phyloP scores from a whole-genome alignment of 140 eudicot species.

The Ambrosia hybrid region DNA sequence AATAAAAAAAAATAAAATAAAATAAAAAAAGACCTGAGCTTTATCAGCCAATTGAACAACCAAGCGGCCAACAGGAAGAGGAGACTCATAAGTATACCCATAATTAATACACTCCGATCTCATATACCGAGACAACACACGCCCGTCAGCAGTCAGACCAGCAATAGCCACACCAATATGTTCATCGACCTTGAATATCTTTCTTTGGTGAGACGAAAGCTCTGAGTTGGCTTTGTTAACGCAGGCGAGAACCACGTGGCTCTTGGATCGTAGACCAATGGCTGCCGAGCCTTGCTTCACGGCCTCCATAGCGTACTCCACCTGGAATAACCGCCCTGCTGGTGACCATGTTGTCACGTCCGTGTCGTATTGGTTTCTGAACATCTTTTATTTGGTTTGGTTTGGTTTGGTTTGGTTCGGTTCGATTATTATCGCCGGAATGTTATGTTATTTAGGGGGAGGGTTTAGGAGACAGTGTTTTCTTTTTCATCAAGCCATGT shows the following conservation, averaged over 20 bases:
- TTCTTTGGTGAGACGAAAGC: constrained; percentile 93
- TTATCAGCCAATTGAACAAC: constrained; percentile 98
- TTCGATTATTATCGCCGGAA: constrained; percentile 5
- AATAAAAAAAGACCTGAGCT: constrained; percentile 66
- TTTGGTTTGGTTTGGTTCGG: not conserved
- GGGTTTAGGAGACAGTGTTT: no score
- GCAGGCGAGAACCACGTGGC: constrained; percentile 85
- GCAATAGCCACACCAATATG: constrained; percentile 98
- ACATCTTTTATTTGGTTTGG: constrained; percentile 39
- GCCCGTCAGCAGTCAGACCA: constrained; percentile 96
- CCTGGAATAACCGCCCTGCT: constrained; percentile 89
- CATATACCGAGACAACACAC: constrained; percentile 90
- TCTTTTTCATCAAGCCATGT: no score
- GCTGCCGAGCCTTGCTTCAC: constrained; percentile 99
- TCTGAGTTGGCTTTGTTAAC: constrained; percentile 93
- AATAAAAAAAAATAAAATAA: no score
- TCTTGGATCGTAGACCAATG: constrained; percentile 95
- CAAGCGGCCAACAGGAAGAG: constrained; percentile 88
- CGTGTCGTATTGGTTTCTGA: constrained; percentile 94
- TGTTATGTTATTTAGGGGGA: no score
- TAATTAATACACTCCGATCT: constrained; percentile 85
- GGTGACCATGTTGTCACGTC: constrained; percentile 99
- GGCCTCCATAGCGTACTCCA: constrained; percentile 99
- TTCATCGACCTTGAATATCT: constrained; percentile 97
- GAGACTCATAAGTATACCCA: constrained; percentile 74